Evolutionary conservation across 2,329 filamentous ascomycete genomes (phyloP), one percentile per base, ranked within the genome.

Genomic region (Aspergillus texensis): DNA sequence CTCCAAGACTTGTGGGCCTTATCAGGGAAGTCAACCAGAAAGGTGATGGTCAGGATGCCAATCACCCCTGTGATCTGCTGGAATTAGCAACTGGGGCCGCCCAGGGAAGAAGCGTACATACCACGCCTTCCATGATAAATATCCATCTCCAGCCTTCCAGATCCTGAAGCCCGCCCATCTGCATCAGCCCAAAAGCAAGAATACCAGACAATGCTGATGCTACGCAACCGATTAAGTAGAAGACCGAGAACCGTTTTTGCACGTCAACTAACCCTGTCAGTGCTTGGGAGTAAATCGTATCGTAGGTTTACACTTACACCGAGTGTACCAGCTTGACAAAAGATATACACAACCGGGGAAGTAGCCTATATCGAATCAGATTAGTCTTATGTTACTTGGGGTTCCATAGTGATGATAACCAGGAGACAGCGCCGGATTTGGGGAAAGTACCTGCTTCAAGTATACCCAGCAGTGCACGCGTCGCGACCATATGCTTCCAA

Each of bases 281-380:
- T 24, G 19, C 28, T 24, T 24, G 39, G 24, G 16, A 24, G 16
- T 32, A 32, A 28, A 28, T 11, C 19, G 28, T 52, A 21, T 34
- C 1, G 10, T 52, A 41, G 19, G 48, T 32, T 52, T 39, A 12
- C 14, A 65, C 71, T 67, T 58, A 72, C 71, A 75, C 52, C 76
- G 70, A 0, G 88, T 89, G 71, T 90, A 91, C 89, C 89, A 92
- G 36, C 88, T 91, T 64, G 86, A 89, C 21, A 92, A 83, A 6
- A 92, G 79, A 71, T 91, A 92, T 0, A 91, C 88, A 58, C 86
- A 89, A 58, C 86, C 86, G 0, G 89, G 89, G 75, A 92, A 92
- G 77, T 89, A 91, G 0, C 89, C 52, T 55, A 39, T n/a, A 39
- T 39, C 34, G 5, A 10, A 26, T 9, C 32, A 14, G 21, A 39